Evolutionary conservation across 2,329 filamentous ascomycete genomes (phyloP).

Genomic region (Neonectria magnoliae): DNA sequence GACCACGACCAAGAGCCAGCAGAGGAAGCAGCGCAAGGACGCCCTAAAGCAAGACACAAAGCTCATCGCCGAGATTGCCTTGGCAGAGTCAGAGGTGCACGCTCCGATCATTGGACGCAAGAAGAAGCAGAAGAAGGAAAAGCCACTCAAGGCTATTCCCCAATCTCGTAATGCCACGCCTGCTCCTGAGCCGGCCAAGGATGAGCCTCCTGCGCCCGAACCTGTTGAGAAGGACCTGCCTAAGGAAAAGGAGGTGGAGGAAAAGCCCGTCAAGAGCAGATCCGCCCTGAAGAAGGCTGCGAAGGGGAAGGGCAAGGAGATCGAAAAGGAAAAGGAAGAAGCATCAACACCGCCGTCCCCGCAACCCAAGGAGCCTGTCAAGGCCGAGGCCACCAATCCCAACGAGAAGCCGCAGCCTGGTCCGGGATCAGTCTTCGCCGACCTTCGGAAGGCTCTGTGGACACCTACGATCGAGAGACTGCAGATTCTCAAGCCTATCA

Average conservation of each 20-base stretch:
- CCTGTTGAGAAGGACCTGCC: conserved; percentile 7
- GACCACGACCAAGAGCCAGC: conserved; percentile 79
- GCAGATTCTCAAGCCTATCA: conserved; percentile 50
- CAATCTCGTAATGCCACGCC: conserved; percentile 23
- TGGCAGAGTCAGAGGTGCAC: conserved; percentile 65
- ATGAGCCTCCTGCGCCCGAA: conserved; percentile 20
- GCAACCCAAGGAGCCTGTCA: conserved; percentile 28
- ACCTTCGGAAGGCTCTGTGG: conserved; percentile 48
- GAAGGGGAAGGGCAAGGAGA: conserved; percentile 45
- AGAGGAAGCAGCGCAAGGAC: conserved; percentile 79
- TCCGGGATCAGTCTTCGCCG: conserved; percentile 49
- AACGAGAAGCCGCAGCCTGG: conserved; percentile 45
- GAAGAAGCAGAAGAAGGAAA: conserved; percentile 87
- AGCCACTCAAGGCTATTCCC: conserved; percentile 46
- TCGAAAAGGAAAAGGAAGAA: conserved; percentile 37
- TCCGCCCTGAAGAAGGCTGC: conserved; percentile 44
- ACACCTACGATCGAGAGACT: conserved; percentile 48
- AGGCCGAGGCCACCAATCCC: conserved; percentile 31
- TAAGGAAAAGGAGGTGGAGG: conserved; percentile 30
- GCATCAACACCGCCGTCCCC: conserved; percentile 33
- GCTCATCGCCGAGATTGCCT: conserved; percentile 60
- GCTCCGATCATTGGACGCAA: conserved; percentile 82
- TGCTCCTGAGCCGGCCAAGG: conserved; percentile 23
- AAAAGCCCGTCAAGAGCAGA: conserved; percentile 41
- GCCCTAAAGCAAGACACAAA: conserved; percentile 71